Evolutionary conservation across 352 stramenopile species (phyloP).

Genomic region (Phytophthora macrochlamydospora): DNA sequence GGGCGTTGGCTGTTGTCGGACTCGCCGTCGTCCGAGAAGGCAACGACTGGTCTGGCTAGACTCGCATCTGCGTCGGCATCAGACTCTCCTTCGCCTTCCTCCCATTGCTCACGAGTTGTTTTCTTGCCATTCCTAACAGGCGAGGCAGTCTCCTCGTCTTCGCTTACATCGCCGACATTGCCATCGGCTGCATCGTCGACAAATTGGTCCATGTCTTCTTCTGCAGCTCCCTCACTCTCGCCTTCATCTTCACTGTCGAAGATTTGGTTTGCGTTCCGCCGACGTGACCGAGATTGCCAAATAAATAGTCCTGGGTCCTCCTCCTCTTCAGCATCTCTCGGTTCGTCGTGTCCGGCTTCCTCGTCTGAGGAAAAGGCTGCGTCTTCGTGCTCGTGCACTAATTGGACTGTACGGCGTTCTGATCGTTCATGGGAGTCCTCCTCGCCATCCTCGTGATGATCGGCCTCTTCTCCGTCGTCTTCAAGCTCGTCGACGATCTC

Average conservation of each 20-base stretch:
- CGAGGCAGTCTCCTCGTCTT: conserved; percentile 24
- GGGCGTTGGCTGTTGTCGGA: conserved; percentile 11
- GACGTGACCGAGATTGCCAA: conserved; percentile 16
- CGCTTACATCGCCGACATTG: conserved; percentile 16
- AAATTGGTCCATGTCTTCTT: conserved; percentile 22
- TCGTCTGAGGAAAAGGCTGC: conserved; percentile 22
- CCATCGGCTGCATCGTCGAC: conserved; percentile 16
- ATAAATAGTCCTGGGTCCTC: conserved; percentile 6
- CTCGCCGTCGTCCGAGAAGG: conserved; percentile 3
- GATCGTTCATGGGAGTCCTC: conserved; percentile 14
- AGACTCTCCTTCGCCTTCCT: conserved; percentile 23
- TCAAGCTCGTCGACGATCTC: conserved; percentile 30
- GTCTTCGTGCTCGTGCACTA: conserved; percentile 20
- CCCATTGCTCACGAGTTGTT: conserved; percentile 31
- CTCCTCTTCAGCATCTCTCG: conserved; percentile 9
- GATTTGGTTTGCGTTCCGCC: conserved; percentile 42
- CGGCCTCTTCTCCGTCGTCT: conserved; percentile 19
- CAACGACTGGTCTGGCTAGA: not conserved
- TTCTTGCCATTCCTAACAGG: conserved; percentile 20
- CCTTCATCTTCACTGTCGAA: conserved; percentile 43
- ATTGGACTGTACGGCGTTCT: conserved; percentile 22
- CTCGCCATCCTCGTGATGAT: conserved; percentile 12
- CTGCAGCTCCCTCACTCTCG: conserved; percentile 4
- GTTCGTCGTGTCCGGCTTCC: conserved; percentile 11
- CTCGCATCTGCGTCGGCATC: conserved; percentile 30